Evolutionary conservation across 2,329 filamentous ascomycete species (phyloP).

Genomic region (Diaporthe humulicola): DNA sequence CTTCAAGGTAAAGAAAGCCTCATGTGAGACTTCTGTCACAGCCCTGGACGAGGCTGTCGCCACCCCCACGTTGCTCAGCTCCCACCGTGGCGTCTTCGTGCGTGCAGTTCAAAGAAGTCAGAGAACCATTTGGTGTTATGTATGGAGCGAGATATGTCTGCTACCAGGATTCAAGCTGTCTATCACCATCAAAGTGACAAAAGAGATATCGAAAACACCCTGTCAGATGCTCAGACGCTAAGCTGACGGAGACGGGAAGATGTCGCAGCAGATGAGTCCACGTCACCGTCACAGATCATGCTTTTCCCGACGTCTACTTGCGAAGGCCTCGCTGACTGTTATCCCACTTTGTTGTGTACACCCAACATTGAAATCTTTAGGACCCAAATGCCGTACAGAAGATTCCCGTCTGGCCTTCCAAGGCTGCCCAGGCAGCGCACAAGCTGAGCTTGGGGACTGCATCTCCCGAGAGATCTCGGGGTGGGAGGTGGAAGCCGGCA

Average conservation of each 20-base stretch:
- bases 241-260: neutral
- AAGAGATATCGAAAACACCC: neutral
- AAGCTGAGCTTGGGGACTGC: neutral
- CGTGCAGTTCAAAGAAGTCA: neutral
- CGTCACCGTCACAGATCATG: neutral
- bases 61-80: neutral
- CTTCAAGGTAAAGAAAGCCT: neutral
- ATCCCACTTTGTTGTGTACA: neutral
- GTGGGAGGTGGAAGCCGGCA: too few relatives aligned
- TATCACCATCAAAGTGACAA: neutral
- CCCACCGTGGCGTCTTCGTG: neutral
- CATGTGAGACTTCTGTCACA: neutral
- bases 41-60: neutral
- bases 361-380: too few relatives aligned
- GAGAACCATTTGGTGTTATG: neutral
- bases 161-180: neutral
- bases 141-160: neutral
- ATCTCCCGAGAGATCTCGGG: neutral
- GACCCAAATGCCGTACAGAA: neutral
- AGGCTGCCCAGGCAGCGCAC: neutral
- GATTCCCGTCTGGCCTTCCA: neutral
- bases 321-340: neutral
- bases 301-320: neutral
- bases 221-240: neutral
- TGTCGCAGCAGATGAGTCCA: too few relatives aligned